Conservation (phyloP, 352 stramenopile genomes). For the Lagenidium giganteum region DNA sequence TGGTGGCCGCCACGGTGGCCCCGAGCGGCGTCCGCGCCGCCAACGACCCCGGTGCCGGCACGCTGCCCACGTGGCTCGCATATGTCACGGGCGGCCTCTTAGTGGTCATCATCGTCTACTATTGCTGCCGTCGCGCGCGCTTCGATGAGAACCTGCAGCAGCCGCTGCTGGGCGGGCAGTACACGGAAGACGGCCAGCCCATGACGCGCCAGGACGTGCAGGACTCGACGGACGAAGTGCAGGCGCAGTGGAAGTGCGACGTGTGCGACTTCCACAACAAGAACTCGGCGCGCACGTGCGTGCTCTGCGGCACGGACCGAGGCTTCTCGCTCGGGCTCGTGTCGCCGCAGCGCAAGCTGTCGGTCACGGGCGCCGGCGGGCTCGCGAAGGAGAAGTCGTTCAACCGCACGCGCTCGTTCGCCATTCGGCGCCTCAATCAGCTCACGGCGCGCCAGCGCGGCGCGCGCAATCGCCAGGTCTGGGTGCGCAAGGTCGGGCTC, state of each 20-base stretch:
- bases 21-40: no score
- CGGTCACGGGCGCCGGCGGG: constrained; percentile 28
- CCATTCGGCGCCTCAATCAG: constrained; percentile 85
- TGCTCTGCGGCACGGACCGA: constrained; percentile 77
- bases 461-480: constrained; percentile 76
- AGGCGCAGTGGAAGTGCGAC: constrained; percentile 82
- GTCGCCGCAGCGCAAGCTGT: constrained; percentile 32
- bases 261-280: constrained; percentile 90
- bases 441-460: constrained; percentile 77
- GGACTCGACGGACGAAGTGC: constrained; percentile 76
- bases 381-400: constrained; percentile 50
- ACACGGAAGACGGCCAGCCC: constrained; percentile 82
- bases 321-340: constrained; percentile 69
- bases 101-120: constrained; percentile 87
- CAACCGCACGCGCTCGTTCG: constrained; percentile 83
- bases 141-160: constrained; percentile 87
- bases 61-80: constrained; percentile 74
- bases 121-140: constrained; percentile 78
- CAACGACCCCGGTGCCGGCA: constrained; percentile 30
- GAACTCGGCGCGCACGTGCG: constrained; percentile 60
- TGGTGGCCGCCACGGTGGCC: no score
- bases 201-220: constrained; percentile 86
- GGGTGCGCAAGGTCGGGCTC: constrained; percentile 74
- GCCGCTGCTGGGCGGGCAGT: constrained; percentile 77
- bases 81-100: constrained; percentile 80